phyloP scores from a whole-genome alignment of 2,329 filamentous ascomycete genomes.

The Phialophora chinensis region DNA sequence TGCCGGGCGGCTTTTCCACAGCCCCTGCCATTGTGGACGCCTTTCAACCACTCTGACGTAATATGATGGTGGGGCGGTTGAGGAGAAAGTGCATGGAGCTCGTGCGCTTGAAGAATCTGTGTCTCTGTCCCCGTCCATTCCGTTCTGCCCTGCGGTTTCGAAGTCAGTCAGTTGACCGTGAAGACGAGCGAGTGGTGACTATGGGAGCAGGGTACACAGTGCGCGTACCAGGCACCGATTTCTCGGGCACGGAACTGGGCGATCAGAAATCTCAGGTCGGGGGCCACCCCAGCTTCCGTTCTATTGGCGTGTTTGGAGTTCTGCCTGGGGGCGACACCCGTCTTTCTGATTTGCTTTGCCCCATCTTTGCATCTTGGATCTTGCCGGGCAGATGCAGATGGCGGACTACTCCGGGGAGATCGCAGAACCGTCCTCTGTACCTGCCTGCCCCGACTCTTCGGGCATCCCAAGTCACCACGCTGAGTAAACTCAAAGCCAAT shows the following conservation, averaged over 20 bases:
- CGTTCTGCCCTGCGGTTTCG: too few relatives aligned
- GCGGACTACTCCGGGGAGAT: slow-evolving; percentile 21
- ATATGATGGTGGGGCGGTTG: not conserved
- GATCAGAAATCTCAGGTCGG: not conserved
- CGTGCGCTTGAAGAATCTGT: not conserved
- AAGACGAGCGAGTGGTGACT: not conserved
- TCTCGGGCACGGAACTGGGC: too few relatives aligned
- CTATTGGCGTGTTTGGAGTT: not conserved
- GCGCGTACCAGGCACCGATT: too few relatives aligned
- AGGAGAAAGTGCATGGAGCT: not conserved
- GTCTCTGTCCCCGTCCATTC: too few relatives aligned
- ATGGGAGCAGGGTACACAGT: not conserved
- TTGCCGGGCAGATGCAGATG: slow-evolving; percentile 20
- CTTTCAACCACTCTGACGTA: slow-evolving; percentile 10
- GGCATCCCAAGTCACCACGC: not conserved
- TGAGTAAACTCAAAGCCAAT: too few relatives aligned
- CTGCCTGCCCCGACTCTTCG: not conserved
- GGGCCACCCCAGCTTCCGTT: not conserved
- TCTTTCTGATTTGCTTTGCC: not conserved
- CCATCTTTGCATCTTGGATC: slow-evolving; percentile 16
- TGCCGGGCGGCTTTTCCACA: not conserved
- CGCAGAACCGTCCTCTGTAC: not conserved
- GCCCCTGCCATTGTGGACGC: not conserved
- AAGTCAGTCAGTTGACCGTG: not conserved
- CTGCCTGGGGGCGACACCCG: not conserved